Percentiles rank a stretch among this genome's conserved stretches.
Evolutionary conservation across 1,139 yeast species (phyloP).

Genomic region (Chernovozyma aurita): DNA sequence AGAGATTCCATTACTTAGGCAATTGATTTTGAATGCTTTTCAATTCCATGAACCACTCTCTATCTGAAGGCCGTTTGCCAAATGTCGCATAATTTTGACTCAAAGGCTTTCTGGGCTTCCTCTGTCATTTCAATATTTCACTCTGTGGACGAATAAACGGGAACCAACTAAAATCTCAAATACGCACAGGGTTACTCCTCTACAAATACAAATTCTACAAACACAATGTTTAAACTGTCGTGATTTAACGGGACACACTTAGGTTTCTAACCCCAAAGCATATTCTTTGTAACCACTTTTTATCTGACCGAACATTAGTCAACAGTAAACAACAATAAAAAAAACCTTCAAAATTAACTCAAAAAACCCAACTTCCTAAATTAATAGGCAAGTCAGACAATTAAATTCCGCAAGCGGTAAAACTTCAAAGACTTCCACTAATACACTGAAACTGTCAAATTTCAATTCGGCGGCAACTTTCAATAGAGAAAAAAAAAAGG

Average conservation of each 20-base stretch:
- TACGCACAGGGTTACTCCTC: too few relatives aligned
- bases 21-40: too few relatives aligned
- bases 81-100: too few relatives aligned
- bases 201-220: too few relatives aligned
- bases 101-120: too few relatives aligned
- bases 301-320: conserved; percentile 43
- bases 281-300: conserved; percentile 48
- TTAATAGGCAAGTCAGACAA: conserved; percentile 42
- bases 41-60: too few relatives aligned
- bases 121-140: too few relatives aligned
- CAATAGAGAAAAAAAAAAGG: conserved; percentile 19
- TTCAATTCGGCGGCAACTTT: conserved; percentile 40
- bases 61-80: too few relatives aligned
- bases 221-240: conserved; percentile 37
- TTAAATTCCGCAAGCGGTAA: conserved; percentile 8
- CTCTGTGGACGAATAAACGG: too few relatives aligned
- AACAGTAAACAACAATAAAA: conserved; percentile 31
- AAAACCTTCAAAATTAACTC: conserved; percentile 12
- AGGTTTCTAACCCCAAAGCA: conserved; percentile 34
- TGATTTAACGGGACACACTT: conserved; percentile 57
- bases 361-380: conserved; percentile 36
- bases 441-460: conserved; percentile 26
- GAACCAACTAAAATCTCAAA: too few relatives aligned
- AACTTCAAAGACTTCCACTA: conserved; percentile 12
- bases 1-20: too few relatives aligned